These are phyloP conservation scores for Talaromyces sp. DNA, from an alignment of 2,329 filamentous ascomycete genomes.

Conservation along the genomic window DNA sequence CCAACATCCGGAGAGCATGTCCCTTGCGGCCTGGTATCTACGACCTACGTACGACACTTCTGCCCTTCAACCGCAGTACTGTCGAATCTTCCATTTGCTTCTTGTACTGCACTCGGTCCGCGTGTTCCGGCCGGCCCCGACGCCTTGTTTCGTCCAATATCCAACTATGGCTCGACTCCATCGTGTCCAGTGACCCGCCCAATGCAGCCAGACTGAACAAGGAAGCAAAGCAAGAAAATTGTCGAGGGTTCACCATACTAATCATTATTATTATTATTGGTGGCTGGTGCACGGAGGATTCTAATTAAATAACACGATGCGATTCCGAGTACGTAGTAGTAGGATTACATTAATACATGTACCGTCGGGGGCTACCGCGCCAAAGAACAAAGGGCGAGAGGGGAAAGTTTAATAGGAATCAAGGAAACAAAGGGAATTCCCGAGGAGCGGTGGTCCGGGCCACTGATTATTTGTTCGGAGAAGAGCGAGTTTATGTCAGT, in stretches of 20 bases:
- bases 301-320: not conserved
- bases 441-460: too few species aligned
- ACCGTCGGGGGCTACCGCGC: not conserved
- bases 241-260: not conserved
- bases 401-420: not conserved
- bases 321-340: not conserved
- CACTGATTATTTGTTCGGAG: not conserved
- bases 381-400: not conserved
- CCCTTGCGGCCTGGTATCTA: not conserved
- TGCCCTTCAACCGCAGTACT: not conserved
- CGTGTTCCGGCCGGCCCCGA: not conserved
- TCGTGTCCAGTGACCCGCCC: not conserved
- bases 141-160: not conserved
- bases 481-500: too few species aligned
- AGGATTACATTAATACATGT: not conserved
- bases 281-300: not conserved
- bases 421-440: not conserved
- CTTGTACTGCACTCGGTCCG: not conserved
- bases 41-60: not conserved
- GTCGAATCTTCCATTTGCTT: not conserved
- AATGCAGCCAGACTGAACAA: not conserved
- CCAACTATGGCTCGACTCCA: not conserved
- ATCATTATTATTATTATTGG: not conserved
- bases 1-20: not conserved
- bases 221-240: not conserved